These are phyloP conservation scores for Trichopus zeylanicus DNA, from an alignment of 116 monocot species.

Conservation along the genomic window DNA sequence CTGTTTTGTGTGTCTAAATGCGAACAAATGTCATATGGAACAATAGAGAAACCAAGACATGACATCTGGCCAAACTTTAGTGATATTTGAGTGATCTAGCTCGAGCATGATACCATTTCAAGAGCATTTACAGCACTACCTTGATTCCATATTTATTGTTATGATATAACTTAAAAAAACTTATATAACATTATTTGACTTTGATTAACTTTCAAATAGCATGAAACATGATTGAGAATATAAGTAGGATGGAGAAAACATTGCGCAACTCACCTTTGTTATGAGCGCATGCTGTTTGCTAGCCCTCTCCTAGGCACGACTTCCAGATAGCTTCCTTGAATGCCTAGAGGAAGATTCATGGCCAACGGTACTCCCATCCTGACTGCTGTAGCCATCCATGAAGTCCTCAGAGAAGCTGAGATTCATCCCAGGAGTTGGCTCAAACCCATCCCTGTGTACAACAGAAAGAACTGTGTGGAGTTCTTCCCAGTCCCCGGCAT, in stretches of 20 bases:
- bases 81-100: too few relatives aligned
- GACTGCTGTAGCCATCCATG: constrained; percentile 65
- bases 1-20: too few relatives aligned
- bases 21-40: too few relatives aligned
- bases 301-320: constrained; percentile 92
- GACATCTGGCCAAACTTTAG: too few relatives aligned
- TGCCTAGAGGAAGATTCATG: constrained; percentile 36
- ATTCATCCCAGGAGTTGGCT: constrained; percentile 14
- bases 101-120: too few relatives aligned
- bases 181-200: too few relatives aligned
- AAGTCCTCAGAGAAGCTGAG: constrained; percentile 80
- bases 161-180: too few relatives aligned
- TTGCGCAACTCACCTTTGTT: constrained; percentile 61
- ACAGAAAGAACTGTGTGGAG: constrained; percentile 72
- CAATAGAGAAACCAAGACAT: background rate
- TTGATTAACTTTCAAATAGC: background rate
- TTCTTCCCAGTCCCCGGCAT: constrained; percentile 83
- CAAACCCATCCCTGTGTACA: constrained; percentile 29
- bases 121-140: too few relatives aligned
- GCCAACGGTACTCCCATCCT: constrained; percentile 55
- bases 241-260: background rate
- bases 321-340: constrained; percentile 81
- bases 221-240: background rate
- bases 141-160: too few relatives aligned
- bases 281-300: constrained; percentile 66